Evolutionary conservation across 1,284 basidiomycete genomes (phyloP).

Genomic region (Rhizopogon parksii): DNA sequence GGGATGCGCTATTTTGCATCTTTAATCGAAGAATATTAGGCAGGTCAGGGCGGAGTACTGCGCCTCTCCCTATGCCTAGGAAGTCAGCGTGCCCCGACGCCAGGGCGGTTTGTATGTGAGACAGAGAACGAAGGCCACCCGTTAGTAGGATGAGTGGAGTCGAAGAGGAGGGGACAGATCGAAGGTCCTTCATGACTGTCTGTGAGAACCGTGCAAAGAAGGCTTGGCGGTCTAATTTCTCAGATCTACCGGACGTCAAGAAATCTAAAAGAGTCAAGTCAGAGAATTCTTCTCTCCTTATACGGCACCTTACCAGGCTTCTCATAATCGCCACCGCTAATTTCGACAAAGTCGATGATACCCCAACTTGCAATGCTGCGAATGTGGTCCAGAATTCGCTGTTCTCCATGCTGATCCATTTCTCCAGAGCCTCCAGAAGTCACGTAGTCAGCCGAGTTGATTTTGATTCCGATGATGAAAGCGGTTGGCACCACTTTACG

Average conservation of each 20-base stretch:
- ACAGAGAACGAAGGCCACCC: constrained; percentile 66
- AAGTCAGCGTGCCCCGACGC: constrained; percentile 55
- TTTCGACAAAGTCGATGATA: constrained; percentile 75
- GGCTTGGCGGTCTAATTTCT: constrained; percentile 42
- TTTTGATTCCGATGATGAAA: constrained; percentile 81
- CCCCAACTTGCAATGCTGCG: constrained; percentile 57
- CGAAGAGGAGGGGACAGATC: constrained; percentile 28
- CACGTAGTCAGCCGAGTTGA: constrained; percentile 84
- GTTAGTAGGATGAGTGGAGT: constrained; percentile 70
- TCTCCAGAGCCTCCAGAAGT: constrained; percentile 35
- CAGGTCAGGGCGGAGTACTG: constrained; percentile 60
- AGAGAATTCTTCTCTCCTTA: neutral
- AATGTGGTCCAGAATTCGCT: constrained; percentile 59
- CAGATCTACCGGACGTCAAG: constrained; percentile 14
- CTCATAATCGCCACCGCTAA: constrained; percentile 86
- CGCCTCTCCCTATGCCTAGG: constrained; percentile 69
- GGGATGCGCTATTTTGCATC: constrained; percentile 7
- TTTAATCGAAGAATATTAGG: constrained; percentile 35
- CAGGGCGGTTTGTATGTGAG: constrained; percentile 52
- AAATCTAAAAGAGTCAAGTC: constrained; percentile 18
- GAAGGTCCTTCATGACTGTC: constrained; percentile 40
- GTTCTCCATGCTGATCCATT: constrained; percentile 20
- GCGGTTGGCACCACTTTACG: constrained; percentile 46
- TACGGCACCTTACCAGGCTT: constrained; percentile 47
- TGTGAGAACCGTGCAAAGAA: constrained; percentile 58